Conservation (phyloP, 352 stramenopile species). For the Globisporangium acanthophoron region DNA sequence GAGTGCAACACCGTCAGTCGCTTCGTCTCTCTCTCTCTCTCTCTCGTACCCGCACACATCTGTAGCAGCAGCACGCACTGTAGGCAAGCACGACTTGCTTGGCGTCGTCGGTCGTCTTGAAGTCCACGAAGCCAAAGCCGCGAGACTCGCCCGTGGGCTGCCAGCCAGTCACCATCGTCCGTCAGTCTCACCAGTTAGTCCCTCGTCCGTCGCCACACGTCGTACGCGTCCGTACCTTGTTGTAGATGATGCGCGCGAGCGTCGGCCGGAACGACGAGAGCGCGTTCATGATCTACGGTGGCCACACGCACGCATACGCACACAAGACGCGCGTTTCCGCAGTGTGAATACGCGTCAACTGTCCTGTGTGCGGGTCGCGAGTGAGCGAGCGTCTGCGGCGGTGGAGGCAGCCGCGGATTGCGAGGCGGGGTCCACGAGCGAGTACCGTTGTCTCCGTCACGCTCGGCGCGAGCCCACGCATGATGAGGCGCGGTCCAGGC, state of each 20-base stretch:
- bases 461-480: slow-evolving; percentile 43
- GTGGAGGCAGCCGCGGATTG: not conserved
- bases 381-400: not conserved
- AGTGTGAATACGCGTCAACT: slow-evolving; percentile 12
- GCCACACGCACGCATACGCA: not conserved
- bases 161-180: not conserved
- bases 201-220: not conserved
- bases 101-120: slow-evolving; percentile 49
- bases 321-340: slow-evolving; percentile 6
- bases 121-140: slow-evolving; percentile 80
- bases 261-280: slow-evolving; percentile 48
- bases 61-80: slow-evolving; percentile 20
- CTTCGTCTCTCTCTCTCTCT: not conserved
- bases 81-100: slow-evolving; percentile 50
- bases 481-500: slow-evolving; percentile 57
- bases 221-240: slow-evolving; percentile 40
- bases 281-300: slow-evolving; percentile 49
- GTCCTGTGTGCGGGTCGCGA: not conserved
- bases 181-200: slow-evolving; percentile 3
- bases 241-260: slow-evolving; percentile 45
- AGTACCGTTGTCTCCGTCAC: slow-evolving; percentile 69
- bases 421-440: not conserved
- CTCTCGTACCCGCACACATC: not conserved
- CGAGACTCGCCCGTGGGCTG: slow-evolving; percentile 56
- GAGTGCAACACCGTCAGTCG: not conserved